phyloP scores from a whole-genome alignment of 2,329 filamentous ascomycete species.

The Diaporthe humulicola region DNA sequence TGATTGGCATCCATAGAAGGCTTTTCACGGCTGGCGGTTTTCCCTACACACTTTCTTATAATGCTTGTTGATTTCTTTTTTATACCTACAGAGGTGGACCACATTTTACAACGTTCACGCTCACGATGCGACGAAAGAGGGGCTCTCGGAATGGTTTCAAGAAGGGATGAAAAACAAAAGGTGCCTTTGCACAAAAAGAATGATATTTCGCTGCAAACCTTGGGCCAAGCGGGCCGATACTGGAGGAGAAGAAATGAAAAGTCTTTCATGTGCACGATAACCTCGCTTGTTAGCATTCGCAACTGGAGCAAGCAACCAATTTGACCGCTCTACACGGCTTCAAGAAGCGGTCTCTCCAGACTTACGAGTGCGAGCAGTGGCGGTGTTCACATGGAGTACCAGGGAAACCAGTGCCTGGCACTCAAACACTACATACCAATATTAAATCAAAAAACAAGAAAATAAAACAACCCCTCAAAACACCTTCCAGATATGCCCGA shows the following conservation, averaged over 20 bases:
- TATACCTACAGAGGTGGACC: constrained; percentile 37
- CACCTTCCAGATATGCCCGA: background rate
- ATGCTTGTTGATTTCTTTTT: constrained; percentile 33
- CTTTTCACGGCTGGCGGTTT: constrained; percentile 33
- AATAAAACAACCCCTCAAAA: constrained; percentile 41
- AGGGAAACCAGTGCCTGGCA: background rate
- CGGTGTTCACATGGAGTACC: background rate
- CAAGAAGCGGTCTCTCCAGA: background rate
- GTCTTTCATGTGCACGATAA: constrained; percentile 12
- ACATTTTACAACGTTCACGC: constrained; percentile 25
- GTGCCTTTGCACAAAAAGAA: constrained; percentile 37
- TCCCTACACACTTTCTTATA: constrained; percentile 31
- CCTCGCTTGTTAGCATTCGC: background rate
- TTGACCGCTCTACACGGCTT: background rate
- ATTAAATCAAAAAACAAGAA: constrained; percentile 45
- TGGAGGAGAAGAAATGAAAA: constrained; percentile 39
- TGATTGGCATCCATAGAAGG: constrained; percentile 41
- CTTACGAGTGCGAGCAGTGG: background rate
- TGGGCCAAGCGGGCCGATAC: constrained; percentile 28
- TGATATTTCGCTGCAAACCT: constrained; percentile 18
- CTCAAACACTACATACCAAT: constrained; percentile 31
- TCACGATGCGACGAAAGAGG: constrained; percentile 40
- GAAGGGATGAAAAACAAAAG: constrained; percentile 36
- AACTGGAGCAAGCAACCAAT: background rate
- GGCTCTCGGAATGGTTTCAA: constrained; percentile 34